Base-by-base conservation (phyloP, 78 protist genomes). In the Dictyostelium citrinum region DNA sequence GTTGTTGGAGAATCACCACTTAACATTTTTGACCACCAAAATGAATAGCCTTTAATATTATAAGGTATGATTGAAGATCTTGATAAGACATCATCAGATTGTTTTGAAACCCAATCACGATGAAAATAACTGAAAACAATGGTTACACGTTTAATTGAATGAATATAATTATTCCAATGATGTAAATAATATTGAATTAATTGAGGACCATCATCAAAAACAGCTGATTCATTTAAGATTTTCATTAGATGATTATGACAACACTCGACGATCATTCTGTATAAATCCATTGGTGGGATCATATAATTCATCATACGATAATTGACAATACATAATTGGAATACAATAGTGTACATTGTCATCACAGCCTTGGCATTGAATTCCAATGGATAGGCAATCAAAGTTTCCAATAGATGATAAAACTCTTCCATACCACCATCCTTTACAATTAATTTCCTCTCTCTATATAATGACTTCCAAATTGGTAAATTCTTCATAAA, bases 371-470 rank as follows among this genome's bases (percentile, higher is more conserved):
- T 86, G 31, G 80, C 67, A 64, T 86, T 86, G 61, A 86, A 86
- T 46, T 86, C 93, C 49, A 86, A 29, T n/a, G 93, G 93, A 67
- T 61, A 86, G 16, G 93, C 83, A 20, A 86, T 86, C 27, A 86
- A 49, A 5, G 93, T 86, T 5, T 75, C 68, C 16, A 86, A 16
- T 33, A 86, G 29, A 31, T 86, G 93, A 46, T 78, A 86, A 45
- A 86, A 86, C 51, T 86, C 93, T 64, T 86, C 93, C 20, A 86
- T 78, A 31, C 93, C 93, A 33, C 93, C 84, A 17, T 78, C 83
- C 20, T 74, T 64, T 2, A 78, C 64, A 45, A 86, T 86, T 11
- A 41, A n/a, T 46, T 67, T 86, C 17, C 93, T 41, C 9, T 86
- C 93, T 11, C 71, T 41, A 35, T 86, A 86, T 49, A 86, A 43